phyloP scores from a whole-genome alignment of 2,329 filamentous ascomycete species.

The Aureobasidium sp. region DNA sequence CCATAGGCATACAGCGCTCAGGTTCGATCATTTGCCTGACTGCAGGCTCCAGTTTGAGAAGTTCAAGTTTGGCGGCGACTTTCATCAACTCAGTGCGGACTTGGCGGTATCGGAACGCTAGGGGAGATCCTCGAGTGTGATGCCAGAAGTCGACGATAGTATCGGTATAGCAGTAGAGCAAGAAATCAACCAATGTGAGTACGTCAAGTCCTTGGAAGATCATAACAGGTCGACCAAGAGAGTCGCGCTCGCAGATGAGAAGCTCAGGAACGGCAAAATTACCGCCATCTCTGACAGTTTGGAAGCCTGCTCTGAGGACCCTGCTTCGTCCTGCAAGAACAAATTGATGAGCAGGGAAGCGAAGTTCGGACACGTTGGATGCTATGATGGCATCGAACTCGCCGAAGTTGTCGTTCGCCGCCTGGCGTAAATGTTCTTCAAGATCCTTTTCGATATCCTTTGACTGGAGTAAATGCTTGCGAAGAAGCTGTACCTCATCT shows the following conservation, averaged over 20 bases:
- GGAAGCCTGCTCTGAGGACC: slow-evolving; percentile 53
- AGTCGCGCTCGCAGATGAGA: slow-evolving; percentile 46
- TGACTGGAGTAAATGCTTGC: slow-evolving; percentile 51
- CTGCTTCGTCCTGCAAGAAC: slow-evolving; percentile 66
- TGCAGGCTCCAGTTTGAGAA: slow-evolving; percentile 65
- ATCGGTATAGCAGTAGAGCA: slow-evolving; percentile 75
- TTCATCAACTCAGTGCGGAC: slow-evolving; percentile 83
- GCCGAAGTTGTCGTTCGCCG: slow-evolving; percentile 28
- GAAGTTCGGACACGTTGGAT: slow-evolving; percentile 57
- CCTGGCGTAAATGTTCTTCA: slow-evolving; percentile 36
- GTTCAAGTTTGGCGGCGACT: slow-evolving; percentile 60
- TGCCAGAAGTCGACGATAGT: slow-evolving; percentile 79
- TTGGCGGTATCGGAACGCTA: slow-evolving; percentile 67
- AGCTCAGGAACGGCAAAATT: slow-evolving; percentile 51
- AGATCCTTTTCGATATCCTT: slow-evolving; percentile 59
- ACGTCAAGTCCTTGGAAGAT: slow-evolving; percentile 65
- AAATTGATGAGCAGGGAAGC: slow-evolving; percentile 76
- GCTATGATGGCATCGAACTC: slow-evolving; percentile 36
- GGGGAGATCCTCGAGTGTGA: slow-evolving; percentile 56
- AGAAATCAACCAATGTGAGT: slow-evolving; percentile 68
- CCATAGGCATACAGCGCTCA: slow-evolving; percentile 53
- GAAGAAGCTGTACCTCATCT: slow-evolving; percentile 42
- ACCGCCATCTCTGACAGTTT: slow-evolving; percentile 35
- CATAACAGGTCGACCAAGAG: slow-evolving; percentile 47
- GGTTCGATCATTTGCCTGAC: slow-evolving; percentile 65